Conservation (phyloP, 2,329 filamentous ascomycete genomes). For the Catunica adiposa region DNA sequence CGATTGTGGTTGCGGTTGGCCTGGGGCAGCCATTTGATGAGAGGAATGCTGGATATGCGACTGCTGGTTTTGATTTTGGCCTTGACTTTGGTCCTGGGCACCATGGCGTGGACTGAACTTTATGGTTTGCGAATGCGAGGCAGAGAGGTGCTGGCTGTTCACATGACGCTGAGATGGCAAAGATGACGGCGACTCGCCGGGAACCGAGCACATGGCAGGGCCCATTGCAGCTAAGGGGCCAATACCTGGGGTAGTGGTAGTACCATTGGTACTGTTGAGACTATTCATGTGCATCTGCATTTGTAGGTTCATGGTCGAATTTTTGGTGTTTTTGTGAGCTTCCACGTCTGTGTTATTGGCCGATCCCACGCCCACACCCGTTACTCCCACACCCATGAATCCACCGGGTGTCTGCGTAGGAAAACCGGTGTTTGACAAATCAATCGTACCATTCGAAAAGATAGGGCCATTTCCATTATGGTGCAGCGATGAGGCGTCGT, state of each 20-base stretch:
- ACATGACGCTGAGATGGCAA: neutral
- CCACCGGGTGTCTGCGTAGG: neutral
- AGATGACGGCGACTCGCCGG: neutral
- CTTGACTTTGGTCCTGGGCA: neutral
- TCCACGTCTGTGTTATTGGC: neutral
- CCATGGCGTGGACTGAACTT: neutral
- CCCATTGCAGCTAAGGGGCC: neutral
- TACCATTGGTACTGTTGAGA: neutral
- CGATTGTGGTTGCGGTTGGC: neutral
- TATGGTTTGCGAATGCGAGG: neutral
- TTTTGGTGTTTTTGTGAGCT: neutral
- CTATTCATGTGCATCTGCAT: neutral
- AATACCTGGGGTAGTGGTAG: neutral
- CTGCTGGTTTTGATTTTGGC: neutral
- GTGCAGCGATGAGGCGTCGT: neutral
- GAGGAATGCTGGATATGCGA: neutral
- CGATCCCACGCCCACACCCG: neutral
- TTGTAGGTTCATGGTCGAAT: neutral
- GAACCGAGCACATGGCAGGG: conserved; percentile 1
- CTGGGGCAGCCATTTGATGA: conserved; percentile 3
- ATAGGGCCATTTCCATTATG: neutral
- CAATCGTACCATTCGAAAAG: neutral
- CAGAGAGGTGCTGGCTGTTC: neutral
- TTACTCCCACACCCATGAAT: neutral
- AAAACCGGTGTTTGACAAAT: neutral